Evolutionary conservation across 1,139 yeast species (phyloP).

Genomic region (Hyphopichia burtonii): DNA sequence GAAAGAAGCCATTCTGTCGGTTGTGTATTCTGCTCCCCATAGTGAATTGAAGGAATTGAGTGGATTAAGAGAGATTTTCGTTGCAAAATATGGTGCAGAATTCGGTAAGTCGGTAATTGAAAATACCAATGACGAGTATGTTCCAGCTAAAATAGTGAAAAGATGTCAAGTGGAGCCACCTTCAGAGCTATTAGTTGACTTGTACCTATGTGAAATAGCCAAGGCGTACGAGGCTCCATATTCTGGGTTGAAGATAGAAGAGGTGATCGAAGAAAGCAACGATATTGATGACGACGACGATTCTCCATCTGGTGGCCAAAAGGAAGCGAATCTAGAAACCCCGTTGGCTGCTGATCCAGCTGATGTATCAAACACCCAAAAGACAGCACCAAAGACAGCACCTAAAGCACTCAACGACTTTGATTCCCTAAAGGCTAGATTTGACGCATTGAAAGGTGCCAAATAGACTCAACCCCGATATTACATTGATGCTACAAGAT

Average conservation of each 20-base stretch:
- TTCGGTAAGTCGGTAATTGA: slow-evolving; percentile 65
- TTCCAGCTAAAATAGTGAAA: slow-evolving; percentile 64
- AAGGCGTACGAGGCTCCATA: slow-evolving; percentile 75
- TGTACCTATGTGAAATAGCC: slow-evolving; percentile 80
- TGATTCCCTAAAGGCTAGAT: slow-evolving; percentile 44
- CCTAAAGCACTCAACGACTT: slow-evolving; percentile 27
- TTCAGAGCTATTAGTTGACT: slow-evolving; percentile 56
- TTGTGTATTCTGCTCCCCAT: slow-evolving; percentile 68
- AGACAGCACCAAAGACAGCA: slow-evolving; percentile 7
- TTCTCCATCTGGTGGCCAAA: slow-evolving; percentile 11
- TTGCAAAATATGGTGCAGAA: slow-evolving; percentile 60
- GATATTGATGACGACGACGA: slow-evolving; percentile 12
- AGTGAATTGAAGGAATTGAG: slow-evolving; percentile 75
- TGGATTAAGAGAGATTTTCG: slow-evolving; percentile 60
- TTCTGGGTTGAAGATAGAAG: slow-evolving; percentile 44
- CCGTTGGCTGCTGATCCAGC: slow-evolving; percentile 15
- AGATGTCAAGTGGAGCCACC: slow-evolving; percentile 74
- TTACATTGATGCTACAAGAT: no score
- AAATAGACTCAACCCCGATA: not conserved
- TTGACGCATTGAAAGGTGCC: slow-evolving; percentile 42
- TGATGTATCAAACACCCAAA: slow-evolving; percentile 2
- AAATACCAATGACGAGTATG: slow-evolving; percentile 45
- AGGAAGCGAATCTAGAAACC: slow-evolving; percentile 11
- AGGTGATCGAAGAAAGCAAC: slow-evolving; percentile 16
- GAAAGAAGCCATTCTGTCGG: slow-evolving; percentile 70